Evolutionary conservation across 1,139 yeast genomes (phyloP).

Genomic region (Spathaspora sp.): DNA sequence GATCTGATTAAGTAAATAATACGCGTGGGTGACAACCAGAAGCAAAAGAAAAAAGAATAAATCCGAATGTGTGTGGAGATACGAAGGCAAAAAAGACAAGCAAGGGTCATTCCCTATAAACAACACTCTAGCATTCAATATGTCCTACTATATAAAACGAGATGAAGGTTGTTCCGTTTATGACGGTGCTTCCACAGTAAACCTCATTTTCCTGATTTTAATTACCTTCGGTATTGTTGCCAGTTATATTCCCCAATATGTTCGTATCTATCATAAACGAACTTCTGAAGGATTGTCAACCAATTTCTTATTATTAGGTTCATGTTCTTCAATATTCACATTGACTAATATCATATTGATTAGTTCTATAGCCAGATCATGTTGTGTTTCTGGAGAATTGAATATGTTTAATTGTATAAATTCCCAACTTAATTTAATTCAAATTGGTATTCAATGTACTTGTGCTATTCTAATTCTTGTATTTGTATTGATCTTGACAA

Average conservation of each 20-base stretch:
- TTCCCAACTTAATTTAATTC: slow-evolving; percentile 68
- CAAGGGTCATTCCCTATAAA: not conserved
- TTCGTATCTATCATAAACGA: slow-evolving; percentile 54
- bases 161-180: slow-evolving; percentile 37
- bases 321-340: slow-evolving; percentile 70
- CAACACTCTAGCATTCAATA: not conserved
- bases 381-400: slow-evolving; percentile 46
- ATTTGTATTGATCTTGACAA: slow-evolving; percentile 51
- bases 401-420: slow-evolving; percentile 61
- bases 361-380: slow-evolving; percentile 52
- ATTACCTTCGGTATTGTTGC: slow-evolving; percentile 67
- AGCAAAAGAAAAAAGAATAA: not conserved
- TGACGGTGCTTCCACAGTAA: slow-evolving; percentile 45
- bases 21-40: not conserved
- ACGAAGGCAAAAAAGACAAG: not conserved
- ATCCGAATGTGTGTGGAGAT: not conserved
- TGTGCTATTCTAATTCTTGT: slow-evolving; percentile 64
- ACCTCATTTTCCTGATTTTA: slow-evolving; percentile 48
- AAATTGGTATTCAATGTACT: slow-evolving; percentile 65
- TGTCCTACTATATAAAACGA: not conserved
- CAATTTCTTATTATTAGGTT: slow-evolving; percentile 68
- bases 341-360: slow-evolving; percentile 66
- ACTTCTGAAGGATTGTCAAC: slow-evolving; percentile 83
- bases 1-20: not conserved
- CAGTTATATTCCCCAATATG: slow-evolving; percentile 80